phyloP scores from a whole-genome alignment of 2,329 filamentous ascomycete genomes.

The Pyricularia sp. region DNA sequence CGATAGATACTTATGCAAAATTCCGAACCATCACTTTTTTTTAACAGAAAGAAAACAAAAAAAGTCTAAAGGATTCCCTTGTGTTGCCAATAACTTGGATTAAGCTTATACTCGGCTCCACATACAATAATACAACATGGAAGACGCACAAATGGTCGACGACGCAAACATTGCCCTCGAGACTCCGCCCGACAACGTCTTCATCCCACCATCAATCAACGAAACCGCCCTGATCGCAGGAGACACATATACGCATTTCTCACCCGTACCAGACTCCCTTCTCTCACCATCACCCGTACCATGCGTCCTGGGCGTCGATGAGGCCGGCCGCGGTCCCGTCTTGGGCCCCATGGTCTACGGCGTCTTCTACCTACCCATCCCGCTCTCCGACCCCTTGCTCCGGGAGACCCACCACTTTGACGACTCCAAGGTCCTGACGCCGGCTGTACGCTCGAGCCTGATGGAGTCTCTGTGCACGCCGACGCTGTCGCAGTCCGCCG shows the following conservation, averaged over 20 bases:
- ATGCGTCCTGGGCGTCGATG: slow-evolving; percentile 82
- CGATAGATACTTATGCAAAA: too few species aligned
- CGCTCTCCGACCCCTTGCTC: slow-evolving; percentile 62
- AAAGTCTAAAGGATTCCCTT: too few species aligned
- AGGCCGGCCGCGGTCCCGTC: slow-evolving; percentile 90
- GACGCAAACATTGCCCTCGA: slow-evolving; percentile 17
- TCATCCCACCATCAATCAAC: slow-evolving; percentile 64
- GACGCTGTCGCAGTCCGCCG: slow-evolving; percentile 18
- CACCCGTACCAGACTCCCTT: slow-evolving; percentile 54
- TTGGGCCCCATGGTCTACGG: slow-evolving; percentile 71
- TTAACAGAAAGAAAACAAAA: too few species aligned
- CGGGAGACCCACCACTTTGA: slow-evolving; percentile 78
- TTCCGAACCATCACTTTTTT: too few species aligned
- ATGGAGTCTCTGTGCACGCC: slow-evolving; percentile 59
- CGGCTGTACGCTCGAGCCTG: slow-evolving; percentile 65
- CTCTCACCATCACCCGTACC: slow-evolving; percentile 36
- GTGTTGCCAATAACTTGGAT: too few species aligned
- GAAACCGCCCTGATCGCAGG: slow-evolving; percentile 47
- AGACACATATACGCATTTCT: slow-evolving; percentile 63
- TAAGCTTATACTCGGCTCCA: too few species aligned
- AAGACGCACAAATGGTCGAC: slow-evolving; percentile 29
- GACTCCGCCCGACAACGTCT: slow-evolving; percentile 27
- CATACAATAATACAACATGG: slow-evolving; percentile 18
- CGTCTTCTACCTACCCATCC: slow-evolving; percentile 52
- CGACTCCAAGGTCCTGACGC: slow-evolving; percentile 87